phyloP scores from a whole-genome alignment of 345 rosid genomes.

The Arabidopsis arenosa region DNA sequence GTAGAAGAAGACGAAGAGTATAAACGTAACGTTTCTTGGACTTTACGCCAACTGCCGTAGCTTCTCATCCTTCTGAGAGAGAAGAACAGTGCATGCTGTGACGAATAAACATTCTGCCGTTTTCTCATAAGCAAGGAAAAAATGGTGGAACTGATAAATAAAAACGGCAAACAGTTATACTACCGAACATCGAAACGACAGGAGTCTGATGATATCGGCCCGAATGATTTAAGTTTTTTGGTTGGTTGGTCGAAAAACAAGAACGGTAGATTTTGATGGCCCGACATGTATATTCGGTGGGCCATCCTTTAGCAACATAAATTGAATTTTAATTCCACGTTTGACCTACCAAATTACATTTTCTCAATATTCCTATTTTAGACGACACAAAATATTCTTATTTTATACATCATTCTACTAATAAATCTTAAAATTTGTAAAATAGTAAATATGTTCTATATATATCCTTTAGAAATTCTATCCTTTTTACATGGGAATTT shows the following conservation, averaged over 20 bases:
- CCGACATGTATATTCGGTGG: conserved; percentile 13
- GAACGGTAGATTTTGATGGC: conserved; percentile 21
- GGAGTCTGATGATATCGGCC: not conserved
- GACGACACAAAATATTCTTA: not conserved
- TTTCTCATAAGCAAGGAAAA: conserved; percentile 10
- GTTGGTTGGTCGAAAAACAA: conserved; percentile 29
- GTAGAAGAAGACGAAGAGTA: conserved; percentile 29
- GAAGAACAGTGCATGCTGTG: conserved; percentile 5
- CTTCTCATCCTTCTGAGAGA: conserved; percentile 28
- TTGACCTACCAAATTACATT: conserved; percentile 30
- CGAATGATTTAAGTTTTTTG: not conserved
- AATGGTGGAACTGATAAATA: not conserved
- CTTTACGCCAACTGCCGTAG: conserved; percentile 35
- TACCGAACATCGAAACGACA: not conserved
- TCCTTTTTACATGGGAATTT: not conserved
- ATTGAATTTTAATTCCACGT: conserved; percentile 20
- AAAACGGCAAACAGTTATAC: conserved; percentile 34
- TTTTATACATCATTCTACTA: not conserved
- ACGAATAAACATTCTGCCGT: conserved; percentile 35
- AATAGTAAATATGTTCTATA: not conserved
- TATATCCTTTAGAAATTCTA: not conserved
- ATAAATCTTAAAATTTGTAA: too few relatives aligned
- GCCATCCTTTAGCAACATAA: not conserved
- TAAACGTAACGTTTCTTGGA: conserved; percentile 27
- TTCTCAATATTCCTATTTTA: not conserved